phyloP scores from a whole-genome alignment of 1,139 yeast genomes.

The Yamadazyma songkhlaensis region DNA sequence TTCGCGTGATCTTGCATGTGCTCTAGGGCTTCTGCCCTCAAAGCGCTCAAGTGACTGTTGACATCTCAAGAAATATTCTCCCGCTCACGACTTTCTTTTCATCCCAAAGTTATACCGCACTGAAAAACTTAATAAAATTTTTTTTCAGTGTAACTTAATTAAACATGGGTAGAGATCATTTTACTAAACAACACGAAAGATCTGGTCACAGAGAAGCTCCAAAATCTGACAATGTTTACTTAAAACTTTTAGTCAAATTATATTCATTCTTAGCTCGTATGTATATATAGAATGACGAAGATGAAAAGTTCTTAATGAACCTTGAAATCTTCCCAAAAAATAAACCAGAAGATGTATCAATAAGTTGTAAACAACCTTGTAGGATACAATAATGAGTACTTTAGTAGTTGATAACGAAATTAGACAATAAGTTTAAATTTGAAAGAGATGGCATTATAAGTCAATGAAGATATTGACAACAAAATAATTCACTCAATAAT shows the following conservation, averaged over 20 bases:
- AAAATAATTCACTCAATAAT: background rate
- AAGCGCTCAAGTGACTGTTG: background rate
- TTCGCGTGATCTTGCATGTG: background rate
- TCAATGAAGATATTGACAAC: conserved; percentile 14
- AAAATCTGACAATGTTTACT: conserved; percentile 98
- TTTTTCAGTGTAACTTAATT: conserved; percentile 3
- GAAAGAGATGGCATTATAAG: conserved; percentile 3
- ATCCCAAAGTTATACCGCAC: background rate
- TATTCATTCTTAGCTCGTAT: conserved; percentile 99
- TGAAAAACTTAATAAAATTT: conserved; percentile 2
- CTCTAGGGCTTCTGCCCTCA: background rate
- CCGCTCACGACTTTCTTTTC: conserved; percentile 2
- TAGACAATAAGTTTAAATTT: background rate
- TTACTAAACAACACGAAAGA: conserved; percentile 93
- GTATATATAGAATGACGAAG: conserved; percentile 32
- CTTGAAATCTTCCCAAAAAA: too few species aligned
- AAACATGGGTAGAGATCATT: conserved; percentile 97
- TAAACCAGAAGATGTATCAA: conserved; percentile 5
- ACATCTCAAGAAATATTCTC: background rate
- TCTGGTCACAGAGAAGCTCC: conserved; percentile 98
- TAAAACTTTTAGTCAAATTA: conserved; percentile 94
- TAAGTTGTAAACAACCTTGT: conserved; percentile 2
- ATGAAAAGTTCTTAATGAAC: background rate
- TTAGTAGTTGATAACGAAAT: conserved; percentile 4
- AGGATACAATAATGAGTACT: conserved; percentile 7